phyloP scores from a whole-genome alignment of 108 stramenopile genomes.

The Stephanodiscus triporus region DNA sequence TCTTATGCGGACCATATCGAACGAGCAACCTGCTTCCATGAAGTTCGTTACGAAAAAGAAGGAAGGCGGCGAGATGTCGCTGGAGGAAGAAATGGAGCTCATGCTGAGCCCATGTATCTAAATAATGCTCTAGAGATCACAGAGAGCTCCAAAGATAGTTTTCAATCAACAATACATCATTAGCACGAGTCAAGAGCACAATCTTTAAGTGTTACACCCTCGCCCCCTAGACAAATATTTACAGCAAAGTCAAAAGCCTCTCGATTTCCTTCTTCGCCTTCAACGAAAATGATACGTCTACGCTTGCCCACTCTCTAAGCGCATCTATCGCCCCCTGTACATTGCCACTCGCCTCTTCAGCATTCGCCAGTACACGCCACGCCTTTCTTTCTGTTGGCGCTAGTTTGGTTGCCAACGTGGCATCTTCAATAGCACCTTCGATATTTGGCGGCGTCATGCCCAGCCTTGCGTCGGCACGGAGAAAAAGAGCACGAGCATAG shows the following conservation, averaged over 20 bases:
- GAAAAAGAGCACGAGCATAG: constrained; percentile 37
- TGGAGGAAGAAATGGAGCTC: constrained; percentile 33
- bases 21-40: not conserved
- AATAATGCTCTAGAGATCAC: not conserved
- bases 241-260: constrained; percentile 41
- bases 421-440: constrained; percentile 44
- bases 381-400: constrained; percentile 25
- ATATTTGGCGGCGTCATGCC: constrained; percentile 37
- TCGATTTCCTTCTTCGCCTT: constrained; percentile 52
- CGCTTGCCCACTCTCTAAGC: constrained; percentile 19
- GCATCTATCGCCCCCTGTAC: constrained; percentile 29
- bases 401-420: constrained; percentile 31
- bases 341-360: constrained; percentile 39
- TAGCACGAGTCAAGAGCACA: not conserved
- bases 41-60: constrained; percentile 1
- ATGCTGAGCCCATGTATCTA: constrained; percentile 37
- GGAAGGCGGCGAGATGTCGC: constrained; percentile 6
- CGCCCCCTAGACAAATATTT: constrained; percentile 79
- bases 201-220: constrained; percentile 41
- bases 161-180: not conserved
- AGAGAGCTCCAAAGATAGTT: not conserved
- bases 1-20: constrained; percentile 61
- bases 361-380: constrained; percentile 49
- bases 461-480: constrained; percentile 44
- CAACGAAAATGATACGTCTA: constrained; percentile 47